phyloP scores from a whole-genome alignment of 768 basidiomycete species.

The Agrocybe pediades region DNA sequence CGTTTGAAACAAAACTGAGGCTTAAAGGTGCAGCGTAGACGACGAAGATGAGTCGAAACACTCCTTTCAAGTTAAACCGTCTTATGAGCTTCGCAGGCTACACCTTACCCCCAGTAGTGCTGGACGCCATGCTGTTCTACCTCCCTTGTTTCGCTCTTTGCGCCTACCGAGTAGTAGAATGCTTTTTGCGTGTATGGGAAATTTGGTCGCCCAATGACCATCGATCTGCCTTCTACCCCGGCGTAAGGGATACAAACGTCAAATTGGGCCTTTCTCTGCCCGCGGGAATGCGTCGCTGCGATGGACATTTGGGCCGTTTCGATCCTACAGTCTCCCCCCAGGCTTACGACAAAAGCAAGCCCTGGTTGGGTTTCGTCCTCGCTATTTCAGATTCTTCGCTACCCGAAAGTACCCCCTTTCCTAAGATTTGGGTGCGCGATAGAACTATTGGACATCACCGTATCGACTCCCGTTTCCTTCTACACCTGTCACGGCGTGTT shows the following conservation, averaged over 20 bases:
- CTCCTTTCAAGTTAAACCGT: background rate
- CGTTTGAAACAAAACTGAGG: background rate
- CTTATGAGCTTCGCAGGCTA: background rate
- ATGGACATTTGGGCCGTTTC: slow-evolving; percentile 15
- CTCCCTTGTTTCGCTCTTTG: slow-evolving; percentile 9
- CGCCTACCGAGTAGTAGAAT: slow-evolving; percentile 2
- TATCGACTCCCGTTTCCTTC: no score
- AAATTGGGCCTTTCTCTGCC: background rate
- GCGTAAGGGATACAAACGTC: background rate
- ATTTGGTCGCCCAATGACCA: no score
- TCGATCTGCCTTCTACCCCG: no score
- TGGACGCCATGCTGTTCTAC: background rate
- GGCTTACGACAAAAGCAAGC: background rate
- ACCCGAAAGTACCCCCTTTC: background rate
- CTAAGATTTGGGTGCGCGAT: background rate
- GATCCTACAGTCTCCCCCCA: slow-evolving; percentile 15
- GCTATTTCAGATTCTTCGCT: rapidly evolving
- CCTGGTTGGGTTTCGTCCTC: slow-evolving; percentile 8
- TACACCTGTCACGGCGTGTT: no score
- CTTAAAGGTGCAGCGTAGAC: no score
- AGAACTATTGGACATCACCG: no score
- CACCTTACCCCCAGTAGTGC: background rate
- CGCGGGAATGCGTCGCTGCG: background rate
- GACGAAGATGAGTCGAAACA: background rate
- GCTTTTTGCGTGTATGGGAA: no score